Percentiles rank a stretch among this genome's conserved stretches.
These are phyloP conservation scores for Neurospora discreta DNA, from an alignment of 495 filamentous ascomycete genomes.

Conservation along the genomic window DNA sequence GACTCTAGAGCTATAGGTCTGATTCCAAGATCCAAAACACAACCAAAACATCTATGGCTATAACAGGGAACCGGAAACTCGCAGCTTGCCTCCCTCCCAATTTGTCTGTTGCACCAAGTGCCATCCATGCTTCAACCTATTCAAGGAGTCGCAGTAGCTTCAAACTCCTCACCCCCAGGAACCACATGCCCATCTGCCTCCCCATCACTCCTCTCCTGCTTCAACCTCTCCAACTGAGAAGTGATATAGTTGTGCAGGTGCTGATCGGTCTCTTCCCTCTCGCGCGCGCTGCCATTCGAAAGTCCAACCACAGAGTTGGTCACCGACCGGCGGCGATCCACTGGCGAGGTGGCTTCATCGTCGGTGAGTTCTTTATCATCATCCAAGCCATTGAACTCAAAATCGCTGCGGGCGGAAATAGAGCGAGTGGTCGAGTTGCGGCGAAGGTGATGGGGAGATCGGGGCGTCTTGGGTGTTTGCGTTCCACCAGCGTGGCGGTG, in stretches of 20 bases:
- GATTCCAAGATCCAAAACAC: not conserved
- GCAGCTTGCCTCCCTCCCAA: not conserved
- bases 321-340: conserved; percentile 24
- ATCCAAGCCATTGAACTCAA: conserved; percentile 35
- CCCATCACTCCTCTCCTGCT: conserved; percentile 18
- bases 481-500: conserved; percentile 33
- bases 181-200: conserved; percentile 20
- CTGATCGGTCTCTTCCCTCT: conserved; percentile 45
- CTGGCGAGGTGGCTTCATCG: conserved; percentile 14
- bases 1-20: not conserved
- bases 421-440: conserved; percentile 76
- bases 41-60: not conserved
- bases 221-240: conserved; percentile 54
- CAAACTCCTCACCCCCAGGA: conserved; percentile 35
- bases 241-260: conserved; percentile 62
- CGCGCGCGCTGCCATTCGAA: conserved; percentile 5
- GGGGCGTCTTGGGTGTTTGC: conserved; percentile 24
- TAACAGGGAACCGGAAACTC: not conserved
- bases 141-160: conserved; percentile 29
- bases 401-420: conserved; percentile 82
- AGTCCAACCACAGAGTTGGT: conserved; percentile 10
- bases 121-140: not conserved
- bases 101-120: not conserved
- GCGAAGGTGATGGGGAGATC: conserved; percentile 44
- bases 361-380: conserved; percentile 18